Conservation (phyloP, 2,329 filamentous ascomycete genomes). For the Hymenoscyphus fructigenus region DNA sequence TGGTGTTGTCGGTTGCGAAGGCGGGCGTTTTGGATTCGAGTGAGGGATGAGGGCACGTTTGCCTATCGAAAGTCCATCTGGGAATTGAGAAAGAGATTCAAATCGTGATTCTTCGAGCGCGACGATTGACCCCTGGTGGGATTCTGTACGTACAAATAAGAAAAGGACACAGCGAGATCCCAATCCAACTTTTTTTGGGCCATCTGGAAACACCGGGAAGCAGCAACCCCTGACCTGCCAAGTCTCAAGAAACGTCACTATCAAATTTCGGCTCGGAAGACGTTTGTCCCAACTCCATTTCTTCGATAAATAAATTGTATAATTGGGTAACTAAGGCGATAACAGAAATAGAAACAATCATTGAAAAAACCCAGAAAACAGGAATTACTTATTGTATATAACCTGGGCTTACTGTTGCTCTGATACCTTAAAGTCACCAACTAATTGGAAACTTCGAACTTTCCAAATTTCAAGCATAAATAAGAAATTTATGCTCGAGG, state of each 20-base stretch:
- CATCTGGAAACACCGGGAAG: not conserved
- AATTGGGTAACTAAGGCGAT: too few species aligned
- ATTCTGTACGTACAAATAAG: not conserved
- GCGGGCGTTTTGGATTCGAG: not conserved
- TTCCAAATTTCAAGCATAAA: too few species aligned
- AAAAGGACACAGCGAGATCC: conserved; percentile 3
- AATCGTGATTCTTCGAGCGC: not conserved
- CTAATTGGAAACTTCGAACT: too few species aligned
- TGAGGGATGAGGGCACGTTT: not conserved
- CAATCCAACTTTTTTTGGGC: not conserved
- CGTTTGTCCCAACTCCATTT: not conserved
- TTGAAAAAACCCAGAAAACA: too few species aligned
- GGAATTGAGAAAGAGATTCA: not conserved
- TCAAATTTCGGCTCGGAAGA: not conserved
- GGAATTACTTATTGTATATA: too few species aligned
- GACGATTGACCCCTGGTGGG: not conserved
- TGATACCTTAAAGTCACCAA: too few species aligned
- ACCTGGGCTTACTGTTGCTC: too few species aligned
- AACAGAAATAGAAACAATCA: too few species aligned
- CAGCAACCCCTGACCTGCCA: not conserved
- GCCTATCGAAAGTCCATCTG: conserved; percentile 10
- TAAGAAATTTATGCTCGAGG: too few species aligned
- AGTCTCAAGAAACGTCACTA: not conserved
- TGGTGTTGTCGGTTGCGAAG: conserved; percentile 1
- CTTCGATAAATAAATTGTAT: not conserved